Evolutionary conservation across 192 early-diverging fungal genomes (phyloP).

Genomic region (Oehlia diaphana): DNA sequence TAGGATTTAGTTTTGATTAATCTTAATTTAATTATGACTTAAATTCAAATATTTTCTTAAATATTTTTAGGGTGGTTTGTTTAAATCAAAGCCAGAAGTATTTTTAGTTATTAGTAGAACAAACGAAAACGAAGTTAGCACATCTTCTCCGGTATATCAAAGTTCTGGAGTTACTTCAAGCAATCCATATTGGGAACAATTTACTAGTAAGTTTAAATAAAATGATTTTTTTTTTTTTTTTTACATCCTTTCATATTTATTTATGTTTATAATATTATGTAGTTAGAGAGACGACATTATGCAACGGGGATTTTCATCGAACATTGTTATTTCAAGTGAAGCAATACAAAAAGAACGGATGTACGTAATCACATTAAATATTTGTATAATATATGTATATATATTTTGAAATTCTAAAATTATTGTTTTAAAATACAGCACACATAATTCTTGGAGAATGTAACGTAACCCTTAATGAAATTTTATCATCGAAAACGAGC

Average conservation of each 20-base stretch:
- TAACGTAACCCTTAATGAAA: background rate
- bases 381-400: too few species aligned
- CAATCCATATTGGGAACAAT: conserved; percentile 34
- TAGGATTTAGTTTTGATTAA: background rate
- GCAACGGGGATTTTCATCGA: conserved; percentile 37
- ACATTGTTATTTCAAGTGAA: conserved; percentile 33
- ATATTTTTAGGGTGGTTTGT: conserved; percentile 16
- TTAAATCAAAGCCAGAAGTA: conserved; percentile 34
- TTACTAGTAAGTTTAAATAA: conserved; percentile 27
- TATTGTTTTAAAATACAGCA: background rate
- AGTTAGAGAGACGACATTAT: conserved; percentile 29
- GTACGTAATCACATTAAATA: conserved; percentile 28
- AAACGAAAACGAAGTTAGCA: conserved; percentile 38
- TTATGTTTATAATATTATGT: background rate
- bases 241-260: background rate
- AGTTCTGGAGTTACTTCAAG: background rate
- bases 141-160: conserved; percentile 41
- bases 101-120: conserved; percentile 40
- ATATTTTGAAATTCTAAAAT: too few species aligned
- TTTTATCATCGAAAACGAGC: background rate
- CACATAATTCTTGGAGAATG: background rate
- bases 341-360: conserved; percentile 33
- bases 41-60: background rate
- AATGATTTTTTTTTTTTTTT: background rate
- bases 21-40: background rate